phyloP scores from a whole-genome alignment of 2,329 filamentous ascomycete genomes.

The Trichoderma lentiforme region DNA sequence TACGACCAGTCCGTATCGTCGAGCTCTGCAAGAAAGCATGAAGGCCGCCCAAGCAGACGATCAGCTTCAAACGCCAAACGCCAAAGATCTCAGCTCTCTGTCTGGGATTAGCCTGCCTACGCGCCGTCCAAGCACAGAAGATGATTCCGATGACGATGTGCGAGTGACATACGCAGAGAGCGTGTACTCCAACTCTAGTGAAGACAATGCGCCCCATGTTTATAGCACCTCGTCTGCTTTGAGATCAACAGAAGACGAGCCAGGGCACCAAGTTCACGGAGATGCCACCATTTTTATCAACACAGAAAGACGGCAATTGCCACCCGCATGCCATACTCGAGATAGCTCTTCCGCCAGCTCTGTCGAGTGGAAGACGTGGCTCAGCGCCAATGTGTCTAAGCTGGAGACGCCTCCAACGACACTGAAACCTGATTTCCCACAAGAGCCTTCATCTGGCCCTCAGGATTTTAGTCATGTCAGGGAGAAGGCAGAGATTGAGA shows the following conservation, averaged over 20 bases:
- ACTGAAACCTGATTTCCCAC: conserved; percentile 10
- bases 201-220: conserved; percentile 22
- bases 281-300: conserved; percentile 16
- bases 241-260: background rate
- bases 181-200: conserved; percentile 42
- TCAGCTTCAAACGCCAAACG: conserved; percentile 28
- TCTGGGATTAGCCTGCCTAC: conserved; percentile 39
- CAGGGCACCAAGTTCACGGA: conserved; percentile 7
- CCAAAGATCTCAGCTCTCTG: conserved; percentile 40
- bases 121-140: conserved; percentile 38
- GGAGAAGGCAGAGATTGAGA: conserved; percentile 50
- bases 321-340: conserved; percentile 27
- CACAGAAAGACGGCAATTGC: conserved; percentile 21
- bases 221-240: background rate
- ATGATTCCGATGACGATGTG: conserved; percentile 37
- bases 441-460: conserved; percentile 8
- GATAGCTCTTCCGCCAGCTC: conserved; percentile 44
- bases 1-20: conserved; percentile 54
- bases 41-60: conserved; percentile 32
- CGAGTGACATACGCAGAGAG: conserved; percentile 45
- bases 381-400: conserved; percentile 50
- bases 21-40: conserved; percentile 48
- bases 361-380: conserved; percentile 53
- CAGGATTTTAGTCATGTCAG: conserved; percentile 41
- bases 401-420: conserved; percentile 34